Percentiles rank a stretch among this genome's conserved stretches.
Evolutionary conservation across 1,284 basidiomycete genomes (phyloP).

Genomic region (Uromyces viciae-fabae): DNA sequence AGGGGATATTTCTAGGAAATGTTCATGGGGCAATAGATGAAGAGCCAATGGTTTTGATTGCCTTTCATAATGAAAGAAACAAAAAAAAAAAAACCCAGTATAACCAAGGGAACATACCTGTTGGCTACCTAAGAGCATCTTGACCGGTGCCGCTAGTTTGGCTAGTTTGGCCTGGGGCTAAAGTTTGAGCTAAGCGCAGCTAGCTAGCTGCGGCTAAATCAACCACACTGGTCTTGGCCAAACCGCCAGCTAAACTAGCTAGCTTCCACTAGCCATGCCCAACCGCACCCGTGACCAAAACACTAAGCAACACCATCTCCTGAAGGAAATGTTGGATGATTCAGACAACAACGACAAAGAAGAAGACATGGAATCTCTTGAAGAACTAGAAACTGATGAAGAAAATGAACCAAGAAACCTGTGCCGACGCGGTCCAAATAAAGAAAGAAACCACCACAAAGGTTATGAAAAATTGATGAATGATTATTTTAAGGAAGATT

Average conservation of each 20-base stretch:
- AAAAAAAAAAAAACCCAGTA: no score
- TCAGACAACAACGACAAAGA: background rate
- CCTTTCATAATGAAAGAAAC: no score
- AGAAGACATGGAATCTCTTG: background rate
- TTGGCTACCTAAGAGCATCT: no score
- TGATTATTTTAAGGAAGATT: background rate
- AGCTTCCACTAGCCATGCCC: background rate
- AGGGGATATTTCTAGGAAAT: no score
- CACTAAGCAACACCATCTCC: background rate
- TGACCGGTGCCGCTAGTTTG: no score
- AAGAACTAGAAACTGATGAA: background rate
- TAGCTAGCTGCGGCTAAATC: background rate
- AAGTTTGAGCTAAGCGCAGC: background rate
- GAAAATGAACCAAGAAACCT: background rate
- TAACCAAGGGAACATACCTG: no score
- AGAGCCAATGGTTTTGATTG: no score
- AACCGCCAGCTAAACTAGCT: constrained; percentile 9
- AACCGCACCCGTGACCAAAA: background rate
- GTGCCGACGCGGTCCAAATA: background rate
- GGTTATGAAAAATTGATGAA: background rate
- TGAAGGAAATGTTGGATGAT: background rate
- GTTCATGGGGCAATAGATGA: no score
- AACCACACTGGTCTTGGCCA: background rate
- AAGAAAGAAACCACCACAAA: background rate
- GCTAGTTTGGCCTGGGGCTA: background rate